Base-by-base conservation (phyloP, 768 basidiomycete species). In the Trichaptum fuscoviolaceum region DNA sequence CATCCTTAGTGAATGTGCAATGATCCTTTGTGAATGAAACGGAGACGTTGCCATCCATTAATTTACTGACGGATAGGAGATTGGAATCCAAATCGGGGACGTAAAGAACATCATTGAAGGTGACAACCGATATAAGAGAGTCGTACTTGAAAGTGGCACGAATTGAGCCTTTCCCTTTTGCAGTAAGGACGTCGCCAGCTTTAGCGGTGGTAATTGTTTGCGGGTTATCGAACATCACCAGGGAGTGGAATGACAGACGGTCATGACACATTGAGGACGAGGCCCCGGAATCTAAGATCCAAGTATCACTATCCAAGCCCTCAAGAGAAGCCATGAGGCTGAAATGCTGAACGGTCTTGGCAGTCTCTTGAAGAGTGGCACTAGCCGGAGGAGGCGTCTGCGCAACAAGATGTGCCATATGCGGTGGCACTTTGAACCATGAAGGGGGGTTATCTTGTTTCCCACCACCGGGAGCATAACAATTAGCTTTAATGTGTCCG, bases 41-140 rank as follows among this genome's bases (percentile, higher is more conserved):
- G 30, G 25, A 67, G 70, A 52, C 42, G 0, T 68, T 67, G 1
- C 70, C 68, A 0, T 34, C 58, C 60, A 73, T 70, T 18, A 76
- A 62, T 52, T 65, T 63, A 0, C 64, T 57, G 7, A 74, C 68
- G 0, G 74, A 75, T 5, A 76, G 59, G 0, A 77, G 72, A 58
- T 77, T 74, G 7, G 71, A 69, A 1, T 69, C 63, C 17, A 77
- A 64, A 27, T 73, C 71, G 0, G 75, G 76, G 0, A 71, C 72
- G 57, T 76, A 73, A 0, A 76, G 64, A 0, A 73, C 73, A 27
- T 74, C 67, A 6, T 52, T 52, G 42, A 76, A 71, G 1, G 64
- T 70, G 20, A 76, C 30, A 0, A 62, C 66, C 1, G 70, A 65
- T 0, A 59, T 17, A 12, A 61, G 57, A 12, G 70, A 69, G 7